Percentiles rank a stretch among this genome's conserved stretches.
These are phyloP conservation scores for Penicillium sp. DNA, from an alignment of 2,329 filamentous ascomycete genomes.

Conservation along the genomic window DNA sequence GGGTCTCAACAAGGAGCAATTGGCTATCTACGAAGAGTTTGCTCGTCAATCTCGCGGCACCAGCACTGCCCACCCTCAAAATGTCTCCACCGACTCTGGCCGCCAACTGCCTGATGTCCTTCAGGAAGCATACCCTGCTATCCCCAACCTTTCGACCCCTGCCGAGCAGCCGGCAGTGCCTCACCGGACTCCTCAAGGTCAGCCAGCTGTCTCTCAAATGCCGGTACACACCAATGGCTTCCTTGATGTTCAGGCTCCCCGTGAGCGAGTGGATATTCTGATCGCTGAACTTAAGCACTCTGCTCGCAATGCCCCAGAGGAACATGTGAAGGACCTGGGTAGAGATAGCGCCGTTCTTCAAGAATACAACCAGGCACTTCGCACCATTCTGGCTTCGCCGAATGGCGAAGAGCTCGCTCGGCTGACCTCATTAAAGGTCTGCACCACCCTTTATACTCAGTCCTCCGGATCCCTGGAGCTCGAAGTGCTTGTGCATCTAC, in stretches of 20 bases:
- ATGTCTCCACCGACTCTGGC: slow-evolving; percentile 52
- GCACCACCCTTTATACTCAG: slow-evolving; percentile 52
- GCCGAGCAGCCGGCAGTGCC: slow-evolving; percentile 58
- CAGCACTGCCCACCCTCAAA: slow-evolving; percentile 50
- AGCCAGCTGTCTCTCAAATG: slow-evolving; percentile 36
- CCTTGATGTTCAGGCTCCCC: slow-evolving; percentile 49
- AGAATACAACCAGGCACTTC: slow-evolving; percentile 53
- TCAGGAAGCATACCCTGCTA: slow-evolving; percentile 54
- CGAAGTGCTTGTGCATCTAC: slow-evolving; percentile 57
- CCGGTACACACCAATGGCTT: slow-evolving; percentile 50
- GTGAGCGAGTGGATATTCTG: slow-evolving; percentile 50
- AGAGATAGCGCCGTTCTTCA: slow-evolving; percentile 52
- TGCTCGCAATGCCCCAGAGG: slow-evolving; percentile 52
- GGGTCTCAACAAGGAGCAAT: slow-evolving; percentile 82
- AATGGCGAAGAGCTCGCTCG: slow-evolving; percentile 54
- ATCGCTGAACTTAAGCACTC: slow-evolving; percentile 53
- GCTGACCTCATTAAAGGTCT: slow-evolving; percentile 52
- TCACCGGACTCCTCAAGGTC: slow-evolving; percentile 51
- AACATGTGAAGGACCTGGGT: slow-evolving; percentile 53
- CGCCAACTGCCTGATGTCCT: slow-evolving; percentile 58
- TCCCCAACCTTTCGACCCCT: slow-evolving; percentile 58
- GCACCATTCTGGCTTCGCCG: slow-evolving; percentile 48
- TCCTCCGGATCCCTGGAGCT: slow-evolving; percentile 53
- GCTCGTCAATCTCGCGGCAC: slow-evolving; percentile 72
- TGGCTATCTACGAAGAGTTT: slow-evolving; percentile 96